phyloP scores from a whole-genome alignment of 2,329 filamentous ascomycete species.

The Nigrograna mackinnonii region DNA sequence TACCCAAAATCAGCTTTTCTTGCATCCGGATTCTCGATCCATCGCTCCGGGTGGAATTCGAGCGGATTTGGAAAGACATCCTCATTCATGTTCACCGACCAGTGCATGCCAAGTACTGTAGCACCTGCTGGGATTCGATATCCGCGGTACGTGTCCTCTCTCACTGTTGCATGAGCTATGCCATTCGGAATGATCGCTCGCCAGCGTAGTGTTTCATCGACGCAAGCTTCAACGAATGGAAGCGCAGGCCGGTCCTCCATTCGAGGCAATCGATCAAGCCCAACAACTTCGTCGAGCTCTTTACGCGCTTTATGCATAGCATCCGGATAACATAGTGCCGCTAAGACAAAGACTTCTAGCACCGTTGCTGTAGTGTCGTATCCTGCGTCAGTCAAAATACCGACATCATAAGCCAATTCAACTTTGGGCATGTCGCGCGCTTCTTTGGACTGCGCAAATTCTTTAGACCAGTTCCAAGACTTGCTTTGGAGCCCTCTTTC shows the following conservation, averaged over 20 bases:
- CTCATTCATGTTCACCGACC: too few relatives aligned
- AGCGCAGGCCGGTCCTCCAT: constrained; percentile 19
- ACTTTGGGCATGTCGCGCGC: constrained; percentile 9
- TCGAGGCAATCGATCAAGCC: constrained; percentile 4
- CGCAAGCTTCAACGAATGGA: constrained; percentile 28
- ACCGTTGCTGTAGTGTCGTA: constrained; percentile 31
- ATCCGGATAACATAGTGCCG: constrained; percentile 11
- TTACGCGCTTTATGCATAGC: constrained; percentile 9
- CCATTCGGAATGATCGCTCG: too few relatives aligned
- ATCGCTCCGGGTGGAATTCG: background rate
- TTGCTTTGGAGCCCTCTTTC: constrained; percentile 10
- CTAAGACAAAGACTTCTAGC: constrained; percentile 21
- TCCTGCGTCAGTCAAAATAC: constrained; percentile 29
- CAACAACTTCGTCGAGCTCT: constrained; percentile 12
- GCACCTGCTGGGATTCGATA: too few relatives aligned
- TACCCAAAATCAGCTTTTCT: too few relatives aligned
- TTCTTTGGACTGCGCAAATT: constrained; percentile 16
- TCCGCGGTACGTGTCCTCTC: too few relatives aligned
- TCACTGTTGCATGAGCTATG: too few relatives aligned
- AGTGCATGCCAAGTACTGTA: too few relatives aligned
- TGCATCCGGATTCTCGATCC: background rate
- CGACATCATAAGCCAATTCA: constrained; percentile 16
- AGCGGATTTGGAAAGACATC: too few relatives aligned
- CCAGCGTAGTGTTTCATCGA: constrained; percentile 34
- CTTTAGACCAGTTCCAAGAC: constrained; percentile 27